Evolutionary conservation across 495 filamentous ascomycete genomes (phyloP).

Genomic region (Podospora comata): DNA sequence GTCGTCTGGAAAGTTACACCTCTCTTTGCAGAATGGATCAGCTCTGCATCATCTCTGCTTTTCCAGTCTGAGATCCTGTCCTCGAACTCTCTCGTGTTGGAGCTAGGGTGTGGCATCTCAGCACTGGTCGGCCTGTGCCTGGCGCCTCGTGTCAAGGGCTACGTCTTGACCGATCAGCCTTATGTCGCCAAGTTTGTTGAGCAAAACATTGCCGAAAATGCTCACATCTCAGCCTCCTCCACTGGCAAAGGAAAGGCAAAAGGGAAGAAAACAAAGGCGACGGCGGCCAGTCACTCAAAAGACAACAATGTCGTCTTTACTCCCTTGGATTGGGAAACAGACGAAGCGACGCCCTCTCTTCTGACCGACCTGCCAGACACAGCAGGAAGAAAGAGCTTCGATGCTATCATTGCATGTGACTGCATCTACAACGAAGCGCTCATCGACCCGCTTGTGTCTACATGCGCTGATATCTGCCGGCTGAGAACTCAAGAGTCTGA

Average conservation of each 20-base stretch:
- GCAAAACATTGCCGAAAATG: conserved; percentile 71
- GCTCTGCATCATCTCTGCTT: conserved; percentile 45
- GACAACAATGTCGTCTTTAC: conserved; percentile 41
- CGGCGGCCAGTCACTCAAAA: background rate
- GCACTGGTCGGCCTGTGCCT: conserved; percentile 67
- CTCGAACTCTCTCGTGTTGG: conserved; percentile 59
- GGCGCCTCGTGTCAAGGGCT: conserved; percentile 57
- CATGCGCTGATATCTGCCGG: conserved; percentile 74
- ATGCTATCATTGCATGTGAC: conserved; percentile 75
- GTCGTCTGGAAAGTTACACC: conserved; percentile 94
- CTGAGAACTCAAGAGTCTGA: conserved; percentile 41
- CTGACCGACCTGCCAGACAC: conserved; percentile 32
- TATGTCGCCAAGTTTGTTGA: conserved; percentile 74
- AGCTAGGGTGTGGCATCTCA: conserved; percentile 86
- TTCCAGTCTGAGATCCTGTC: conserved; percentile 56
- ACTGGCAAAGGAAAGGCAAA: background rate
- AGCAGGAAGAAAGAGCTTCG: conserved; percentile 41
- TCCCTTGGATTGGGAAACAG: conserved; percentile 69
- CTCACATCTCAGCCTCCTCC: conserved; percentile 2
- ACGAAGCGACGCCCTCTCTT: conserved; percentile 42
- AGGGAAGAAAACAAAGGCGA: background rate
- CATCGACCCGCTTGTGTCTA: conserved; percentile 75
- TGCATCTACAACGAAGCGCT: conserved; percentile 89
- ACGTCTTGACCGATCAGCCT: conserved; percentile 82
- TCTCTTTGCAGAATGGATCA: conserved; percentile 77